Evolutionary conservation across 1,139 yeast genomes (phyloP), one percentile per base, ranked within the genome.

Genomic region (Sugiyamaella novakii): DNA sequence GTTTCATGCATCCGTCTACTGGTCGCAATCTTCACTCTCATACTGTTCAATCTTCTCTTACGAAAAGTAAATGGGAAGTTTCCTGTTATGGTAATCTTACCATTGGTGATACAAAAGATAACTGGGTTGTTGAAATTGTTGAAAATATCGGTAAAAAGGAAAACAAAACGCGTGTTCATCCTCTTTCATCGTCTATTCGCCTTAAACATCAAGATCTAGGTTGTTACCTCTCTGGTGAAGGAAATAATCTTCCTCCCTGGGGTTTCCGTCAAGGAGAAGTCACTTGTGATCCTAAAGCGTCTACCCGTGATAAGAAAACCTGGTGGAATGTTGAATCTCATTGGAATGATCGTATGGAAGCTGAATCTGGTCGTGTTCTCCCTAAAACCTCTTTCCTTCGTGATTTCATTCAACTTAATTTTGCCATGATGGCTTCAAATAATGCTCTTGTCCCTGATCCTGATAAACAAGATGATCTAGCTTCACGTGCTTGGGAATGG

Each of bases 401-500:
- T 60, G 98, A 92, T 72, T 94, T 94, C 59, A 74, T 94, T 58
- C 96, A 89, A 71, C 75, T 94, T 62, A 92, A 92, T 68, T 81
- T 89, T 65, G 98, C 98, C 18, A 94, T 92, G 97, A 89, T 91
- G 97, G 96, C 97, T 21, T 87, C 98, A 39, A 94, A 94, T 74
- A 94, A 94, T 63, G 98, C 96, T 2, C 79, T 92, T 64, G 82
- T 92, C 50, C 98, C 98, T 29, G 98, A 92, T 64, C 69, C 77
- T 14, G 98, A 94, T 60, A 91, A 92, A 71, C 83, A 80, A 61
- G 99, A 94, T 66, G 91, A 84, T 59, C 78, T 94, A 60, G 95
- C 98, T 1, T 88, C 97, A 14, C 67, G 80, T 44, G 92, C 92
- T 61, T 94, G 98, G 98, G 92, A 94, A 77, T 94, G 99, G 99